Evolutionary conservation across 225 moss, liverwort and hornwort species (phyloP).

Genomic region (Pseudoscleropodium purum): DNA sequence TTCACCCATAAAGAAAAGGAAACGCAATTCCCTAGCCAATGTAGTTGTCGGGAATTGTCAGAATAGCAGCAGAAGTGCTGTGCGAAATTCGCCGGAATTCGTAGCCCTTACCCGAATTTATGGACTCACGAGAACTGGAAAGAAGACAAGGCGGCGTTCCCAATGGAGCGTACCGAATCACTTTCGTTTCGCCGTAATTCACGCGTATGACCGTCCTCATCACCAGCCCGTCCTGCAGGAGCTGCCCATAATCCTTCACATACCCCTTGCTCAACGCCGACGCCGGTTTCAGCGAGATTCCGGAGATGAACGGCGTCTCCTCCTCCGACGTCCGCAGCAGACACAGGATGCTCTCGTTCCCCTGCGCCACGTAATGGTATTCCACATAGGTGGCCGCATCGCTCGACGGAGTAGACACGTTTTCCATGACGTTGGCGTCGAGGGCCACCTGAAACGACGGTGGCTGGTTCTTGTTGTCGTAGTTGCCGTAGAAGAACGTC

Average conservation of each 20-base stretch:
- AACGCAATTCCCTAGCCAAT: neutral
- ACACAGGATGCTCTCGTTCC: neutral
- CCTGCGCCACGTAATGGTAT: neutral
- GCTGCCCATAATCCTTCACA: fast-evolving
- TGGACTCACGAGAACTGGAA: neutral
- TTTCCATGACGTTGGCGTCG: neutral
- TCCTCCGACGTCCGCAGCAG: neutral
- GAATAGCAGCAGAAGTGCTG: neutral
- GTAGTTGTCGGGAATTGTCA: neutral
- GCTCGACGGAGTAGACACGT: neutral
- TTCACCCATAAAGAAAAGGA: neutral
- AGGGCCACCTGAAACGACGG: slow-evolving; percentile 3
- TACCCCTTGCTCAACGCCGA: neutral
- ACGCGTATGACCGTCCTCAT: neutral
- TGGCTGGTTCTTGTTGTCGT: neutral
- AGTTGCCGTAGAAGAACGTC: slow-evolving; percentile 13
- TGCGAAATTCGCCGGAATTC: neutral
- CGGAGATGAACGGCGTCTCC: slow-evolving; percentile 11
- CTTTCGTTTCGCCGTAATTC: neutral
- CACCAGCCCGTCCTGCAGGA: neutral
- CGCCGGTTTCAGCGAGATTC: slow-evolving; percentile 13
- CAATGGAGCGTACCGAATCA: neutral
- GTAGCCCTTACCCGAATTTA: neutral
- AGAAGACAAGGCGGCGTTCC: too few species aligned
- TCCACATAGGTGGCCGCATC: neutral